phyloP scores from a whole-genome alignment of 768 basidiomycete genomes.

The Melanogaster broomeanus region DNA sequence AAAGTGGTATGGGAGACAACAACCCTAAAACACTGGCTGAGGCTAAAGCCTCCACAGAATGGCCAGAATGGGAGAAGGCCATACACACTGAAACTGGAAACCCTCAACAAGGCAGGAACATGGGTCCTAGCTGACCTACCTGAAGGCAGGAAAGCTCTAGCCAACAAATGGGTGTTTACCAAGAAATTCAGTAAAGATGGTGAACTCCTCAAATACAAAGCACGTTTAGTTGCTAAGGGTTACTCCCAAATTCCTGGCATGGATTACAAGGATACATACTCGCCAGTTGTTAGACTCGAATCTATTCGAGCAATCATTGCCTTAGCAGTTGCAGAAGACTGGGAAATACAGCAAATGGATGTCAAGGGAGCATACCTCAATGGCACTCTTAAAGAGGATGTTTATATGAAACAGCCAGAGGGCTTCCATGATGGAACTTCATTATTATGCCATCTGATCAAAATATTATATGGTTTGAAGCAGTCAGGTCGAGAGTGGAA shows the following conservation, averaged over 20 bases:
- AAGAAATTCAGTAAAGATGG: constrained; percentile 7
- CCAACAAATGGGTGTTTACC: no score
- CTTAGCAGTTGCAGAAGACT: constrained; percentile 16
- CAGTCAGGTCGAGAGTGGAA: constrained; percentile 34
- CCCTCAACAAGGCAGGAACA: no score
- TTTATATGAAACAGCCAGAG: constrained; percentile 35
- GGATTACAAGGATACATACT: constrained; percentile 38
- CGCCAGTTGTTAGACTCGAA: constrained; percentile 28
- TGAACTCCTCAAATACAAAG: constrained; percentile 26
- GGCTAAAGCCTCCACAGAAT: no score
- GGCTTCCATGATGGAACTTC: constrained; percentile 19
- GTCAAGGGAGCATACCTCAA: constrained; percentile 32
- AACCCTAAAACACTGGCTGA: no score
- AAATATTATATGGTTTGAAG: constrained; percentile 31
- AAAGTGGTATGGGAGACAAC: no score
- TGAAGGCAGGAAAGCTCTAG: no score
- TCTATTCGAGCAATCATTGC: constrained; percentile 26
- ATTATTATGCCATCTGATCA: constrained; percentile 20
- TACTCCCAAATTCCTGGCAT: constrained; percentile 38
- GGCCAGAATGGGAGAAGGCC: no score
- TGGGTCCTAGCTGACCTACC: no score
- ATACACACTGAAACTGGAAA: no score
- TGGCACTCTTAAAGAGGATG: constrained; percentile 30
- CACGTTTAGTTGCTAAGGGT: constrained; percentile 39
- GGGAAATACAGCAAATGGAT: constrained; percentile 32